Conservation (phyloP, 345 rosid genomes). For the Populus euphratica region DNA sequence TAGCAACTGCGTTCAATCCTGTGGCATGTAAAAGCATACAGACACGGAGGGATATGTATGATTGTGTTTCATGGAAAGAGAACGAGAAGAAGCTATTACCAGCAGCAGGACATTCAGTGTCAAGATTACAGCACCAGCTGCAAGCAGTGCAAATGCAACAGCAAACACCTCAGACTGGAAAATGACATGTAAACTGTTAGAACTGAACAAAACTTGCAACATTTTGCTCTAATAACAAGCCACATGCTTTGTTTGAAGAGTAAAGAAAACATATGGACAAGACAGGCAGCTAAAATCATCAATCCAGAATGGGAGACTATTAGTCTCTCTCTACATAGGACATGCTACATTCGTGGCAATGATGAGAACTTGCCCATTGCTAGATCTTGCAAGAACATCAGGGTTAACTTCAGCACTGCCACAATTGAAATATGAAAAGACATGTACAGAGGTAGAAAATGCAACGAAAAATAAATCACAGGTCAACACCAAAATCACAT, state of each 20-base stretch:
- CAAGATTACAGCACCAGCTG: slow-evolving; percentile 90
- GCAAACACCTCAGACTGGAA: slow-evolving; percentile 92
- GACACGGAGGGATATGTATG: neutral
- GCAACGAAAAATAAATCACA: neutral
- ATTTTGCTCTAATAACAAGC: neutral
- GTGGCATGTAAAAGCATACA: neutral
- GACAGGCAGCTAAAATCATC: neutral
- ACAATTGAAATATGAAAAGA: neutral
- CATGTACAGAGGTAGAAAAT: neutral
- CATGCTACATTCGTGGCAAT: neutral
- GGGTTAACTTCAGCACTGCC: neutral
- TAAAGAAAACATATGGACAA: neutral
- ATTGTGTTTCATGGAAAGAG: neutral
- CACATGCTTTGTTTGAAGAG: neutral
- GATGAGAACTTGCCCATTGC: neutral
- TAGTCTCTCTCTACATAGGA: neutral
- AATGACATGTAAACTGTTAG: slow-evolving; percentile 9
- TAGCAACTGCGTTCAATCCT: neutral
- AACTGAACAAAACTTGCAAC: neutral
- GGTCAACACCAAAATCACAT: neutral
- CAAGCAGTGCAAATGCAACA: slow-evolving; percentile 94
- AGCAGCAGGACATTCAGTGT: slow-evolving; percentile 85
- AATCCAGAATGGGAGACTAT: neutral
- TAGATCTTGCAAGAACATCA: neutral
- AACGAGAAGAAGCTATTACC: slow-evolving; percentile 39